Evolutionary conservation across 352 stramenopile species (phyloP).

Genomic region (Aphanomyces euteiches): DNA sequence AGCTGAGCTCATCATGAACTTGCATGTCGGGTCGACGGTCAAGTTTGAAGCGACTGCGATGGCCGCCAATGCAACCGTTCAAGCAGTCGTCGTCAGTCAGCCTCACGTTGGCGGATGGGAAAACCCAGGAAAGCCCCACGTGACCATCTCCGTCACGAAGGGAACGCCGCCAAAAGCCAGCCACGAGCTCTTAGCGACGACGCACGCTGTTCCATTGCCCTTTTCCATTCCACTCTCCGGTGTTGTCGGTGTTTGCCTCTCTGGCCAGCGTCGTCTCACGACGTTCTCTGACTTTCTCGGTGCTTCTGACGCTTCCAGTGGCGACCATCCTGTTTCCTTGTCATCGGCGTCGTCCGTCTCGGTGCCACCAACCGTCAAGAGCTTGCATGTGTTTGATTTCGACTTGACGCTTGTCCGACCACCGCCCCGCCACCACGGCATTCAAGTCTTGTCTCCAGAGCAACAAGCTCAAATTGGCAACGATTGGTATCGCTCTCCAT

Average conservation of each 20-base stretch:
- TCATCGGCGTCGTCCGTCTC: neutral
- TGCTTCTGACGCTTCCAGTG: neutral
- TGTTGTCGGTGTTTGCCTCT: neutral
- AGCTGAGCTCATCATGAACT: neutral
- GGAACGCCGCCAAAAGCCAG: slow-evolving; percentile 10
- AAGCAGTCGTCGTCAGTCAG: slow-evolving; percentile 1
- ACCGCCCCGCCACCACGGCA: slow-evolving; percentile 12
- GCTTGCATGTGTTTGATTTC: slow-evolving; percentile 22
- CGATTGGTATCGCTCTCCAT: slow-evolving; percentile 21
- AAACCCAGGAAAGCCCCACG: slow-evolving; percentile 16
- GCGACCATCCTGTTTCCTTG: neutral
- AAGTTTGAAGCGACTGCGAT: neutral
- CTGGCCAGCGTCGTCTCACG: neutral
- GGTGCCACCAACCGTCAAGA: neutral
- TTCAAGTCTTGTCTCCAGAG: neutral
- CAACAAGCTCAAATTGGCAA: neutral
- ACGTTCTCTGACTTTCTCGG: neutral
- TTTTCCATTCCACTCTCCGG: slow-evolving; percentile 12
- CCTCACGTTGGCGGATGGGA: neutral
- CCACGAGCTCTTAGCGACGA: slow-evolving; percentile 9
- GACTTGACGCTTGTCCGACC: slow-evolving; percentile 19
- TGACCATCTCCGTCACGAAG: slow-evolving; percentile 17
- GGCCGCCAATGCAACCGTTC: neutral
- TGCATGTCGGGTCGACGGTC: slow-evolving; percentile 21
- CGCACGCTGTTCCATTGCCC: neutral